These are phyloP conservation scores for Perkinsus marinus DNA, from an alignment of 169 alveolate genomes.

Conservation along the genomic window DNA sequence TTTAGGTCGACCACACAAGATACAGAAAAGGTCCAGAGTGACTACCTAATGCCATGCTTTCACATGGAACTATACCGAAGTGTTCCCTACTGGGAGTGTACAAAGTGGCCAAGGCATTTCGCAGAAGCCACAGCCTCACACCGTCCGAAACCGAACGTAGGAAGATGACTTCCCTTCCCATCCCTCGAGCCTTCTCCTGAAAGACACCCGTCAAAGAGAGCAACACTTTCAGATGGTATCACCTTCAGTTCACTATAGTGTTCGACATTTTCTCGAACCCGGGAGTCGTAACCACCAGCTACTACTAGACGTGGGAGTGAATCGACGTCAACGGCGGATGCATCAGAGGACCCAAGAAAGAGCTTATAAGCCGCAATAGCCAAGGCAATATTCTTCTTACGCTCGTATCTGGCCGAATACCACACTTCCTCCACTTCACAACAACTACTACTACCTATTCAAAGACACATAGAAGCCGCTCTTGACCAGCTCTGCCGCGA, in stretches of 20 bases:
- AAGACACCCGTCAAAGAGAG: constrained; percentile 13
- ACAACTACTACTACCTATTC: constrained; percentile 2
- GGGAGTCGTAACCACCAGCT: constrained; percentile 81
- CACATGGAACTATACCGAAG: constrained; percentile 87
- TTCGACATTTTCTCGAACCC: constrained; percentile 62
- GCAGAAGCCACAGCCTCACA: constrained; percentile 49
- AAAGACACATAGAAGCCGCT: not conserved
- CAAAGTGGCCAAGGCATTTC: constrained; percentile 56
- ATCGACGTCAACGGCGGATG: constrained; percentile 17
- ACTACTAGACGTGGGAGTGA: constrained; percentile 38
- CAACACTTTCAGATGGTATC: constrained; percentile 8
- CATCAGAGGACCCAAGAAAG: constrained; percentile 21
- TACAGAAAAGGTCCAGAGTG: not conserved
- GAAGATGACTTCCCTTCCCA: constrained; percentile 40
- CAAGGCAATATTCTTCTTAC: constrained; percentile 65
- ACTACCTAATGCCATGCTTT: constrained; percentile 65
- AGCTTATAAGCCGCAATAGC: constrained; percentile 59
- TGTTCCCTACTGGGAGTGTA: constrained; percentile 89
- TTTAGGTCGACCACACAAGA: not conserved
- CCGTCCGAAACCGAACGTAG: constrained; percentile 55
- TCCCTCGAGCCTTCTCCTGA: constrained; percentile 13
- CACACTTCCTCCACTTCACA: constrained; percentile 15
- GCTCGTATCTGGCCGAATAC: constrained; percentile 58
- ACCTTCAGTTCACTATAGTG: constrained; percentile 43
- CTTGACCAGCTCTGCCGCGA: not conserved